Percentiles rank a stretch among this genome's conserved stretches.
Evolutionary conservation across 1,284 basidiomycete species (phyloP).

Genomic region (Melampsora larici-populina): DNA sequence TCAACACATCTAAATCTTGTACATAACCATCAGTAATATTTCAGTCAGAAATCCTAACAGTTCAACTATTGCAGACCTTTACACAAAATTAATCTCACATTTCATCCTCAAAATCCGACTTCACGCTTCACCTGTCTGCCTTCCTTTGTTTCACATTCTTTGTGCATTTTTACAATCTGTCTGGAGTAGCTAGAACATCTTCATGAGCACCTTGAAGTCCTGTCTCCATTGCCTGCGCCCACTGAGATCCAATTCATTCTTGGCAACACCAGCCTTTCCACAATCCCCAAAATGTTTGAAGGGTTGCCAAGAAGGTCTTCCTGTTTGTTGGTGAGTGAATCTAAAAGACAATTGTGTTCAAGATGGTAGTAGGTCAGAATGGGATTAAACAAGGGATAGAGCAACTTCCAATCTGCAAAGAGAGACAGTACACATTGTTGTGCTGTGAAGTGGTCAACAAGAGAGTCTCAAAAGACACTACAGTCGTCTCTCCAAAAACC

Average conservation of each 20-base stretch:
- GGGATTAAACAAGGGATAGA: constrained; percentile 5
- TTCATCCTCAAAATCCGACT: background rate
- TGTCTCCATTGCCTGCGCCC: constrained; percentile 41
- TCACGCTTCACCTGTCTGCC: background rate
- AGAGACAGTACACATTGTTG: background rate
- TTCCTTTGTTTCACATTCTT: background rate
- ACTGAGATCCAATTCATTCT: constrained; percentile 48
- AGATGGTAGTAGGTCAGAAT: constrained; percentile 47
- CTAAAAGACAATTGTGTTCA: constrained; percentile 48
- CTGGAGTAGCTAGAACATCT: constrained; percentile 50
- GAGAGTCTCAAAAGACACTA: background rate
- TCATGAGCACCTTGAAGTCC: constrained; percentile 45
- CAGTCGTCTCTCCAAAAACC: too few species aligned
- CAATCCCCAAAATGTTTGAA: constrained; percentile 47
- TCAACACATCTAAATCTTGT: too few species aligned
- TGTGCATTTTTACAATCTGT: constrained; percentile 45
- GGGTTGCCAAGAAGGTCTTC: constrained; percentile 46
- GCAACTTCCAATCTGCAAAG: background rate
- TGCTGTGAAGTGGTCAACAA: background rate
- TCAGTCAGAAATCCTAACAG: too few species aligned
- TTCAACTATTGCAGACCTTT: too few species aligned
- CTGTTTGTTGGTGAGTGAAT: constrained; percentile 45
- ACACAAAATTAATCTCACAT: too few species aligned
- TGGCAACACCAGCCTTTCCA: constrained; percentile 50
- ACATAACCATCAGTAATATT: too few species aligned